Evolutionary conservation across 305 asterid species (phyloP).

Genomic region (Ajuga reptans): DNA sequence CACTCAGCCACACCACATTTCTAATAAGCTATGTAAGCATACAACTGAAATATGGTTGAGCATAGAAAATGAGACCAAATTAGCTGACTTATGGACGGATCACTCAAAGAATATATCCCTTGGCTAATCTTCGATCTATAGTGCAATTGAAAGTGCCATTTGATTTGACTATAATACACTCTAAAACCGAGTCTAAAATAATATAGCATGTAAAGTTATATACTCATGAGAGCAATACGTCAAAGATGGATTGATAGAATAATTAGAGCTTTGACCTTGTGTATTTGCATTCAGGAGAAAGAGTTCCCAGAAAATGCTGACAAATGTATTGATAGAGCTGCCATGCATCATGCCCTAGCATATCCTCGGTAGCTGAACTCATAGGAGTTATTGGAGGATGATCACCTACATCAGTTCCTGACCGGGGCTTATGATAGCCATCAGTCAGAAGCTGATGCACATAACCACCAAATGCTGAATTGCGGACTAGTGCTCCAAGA

Average conservation of each 20-base stretch:
- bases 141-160: background rate
- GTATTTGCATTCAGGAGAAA: conserved; percentile 81
- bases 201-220: background rate
- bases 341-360: conserved; percentile 77
- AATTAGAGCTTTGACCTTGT: conserved; percentile 38
- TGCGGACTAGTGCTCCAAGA: conserved; percentile 50
- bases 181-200: background rate
- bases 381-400: conserved; percentile 95
- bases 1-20: background rate
- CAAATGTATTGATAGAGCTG: conserved; percentile 72
- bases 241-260: conserved; percentile 6
- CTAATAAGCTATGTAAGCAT: background rate
- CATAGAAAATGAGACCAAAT: background rate
- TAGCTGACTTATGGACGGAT: background rate
- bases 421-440: conserved; percentile 56
- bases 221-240: background rate
- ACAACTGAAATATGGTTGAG: background rate
- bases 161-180: background rate
- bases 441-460: conserved; percentile 51
- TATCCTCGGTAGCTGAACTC: conserved; percentile 72
- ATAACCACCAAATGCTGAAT: conserved; percentile 55
- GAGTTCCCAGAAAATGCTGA: conserved; percentile 79
- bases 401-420: conserved; percentile 84
- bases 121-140: background rate
- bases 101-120: background rate